Evolutionary conservation across 31 red algal species (phyloP), one percentile per base, ranked within the genome.

Genomic region (Bonnemaisonia californica): DNA sequence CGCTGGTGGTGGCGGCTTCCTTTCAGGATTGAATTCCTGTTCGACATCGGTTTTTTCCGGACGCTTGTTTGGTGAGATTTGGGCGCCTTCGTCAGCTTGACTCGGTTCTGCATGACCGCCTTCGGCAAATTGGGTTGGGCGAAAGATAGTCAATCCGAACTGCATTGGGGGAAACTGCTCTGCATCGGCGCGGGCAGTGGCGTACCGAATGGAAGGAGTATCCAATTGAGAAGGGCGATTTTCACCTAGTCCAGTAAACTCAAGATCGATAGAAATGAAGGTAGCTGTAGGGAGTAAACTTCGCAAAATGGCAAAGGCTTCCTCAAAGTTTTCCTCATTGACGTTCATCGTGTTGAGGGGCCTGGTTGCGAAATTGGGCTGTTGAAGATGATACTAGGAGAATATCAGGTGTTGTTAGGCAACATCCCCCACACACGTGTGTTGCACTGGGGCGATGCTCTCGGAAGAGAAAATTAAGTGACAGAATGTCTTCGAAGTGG

Each of bases 211-310:
- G 26, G 80, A 26, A 29, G 87, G 87, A 13, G 87, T 90, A 54
- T 90, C 87, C 42, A 90, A 63, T 24, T 76, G 73, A 13, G 80
- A 92, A 33, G 81, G 81, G 2, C 72, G 59, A 72, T 38, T 29
- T 11, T 74, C 69, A 31, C 89, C 89, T n/a, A 92, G 89, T 19
- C 89, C 89, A 35, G 89, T 80, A 33, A 92, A 92, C 60, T 92
- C 89, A 21, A 85, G 45, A 34, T 92, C 89, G 57, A 92, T 69
- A 27, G 89, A 55, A 4, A 80, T 74, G 68, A 92, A 92, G 2
- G 66, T 22, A 16, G 87, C 87, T 34, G 54, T 47, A 26, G 87
- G 87, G 2, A 90, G 61, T 27, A 74, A 32, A 13, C 55, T 54
- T 1, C 62, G 51, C 16, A 90, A 24, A 22, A 83, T 75, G 23